These are phyloP conservation scores for Petasospora fabianii DNA, from an alignment of 1,139 yeast genomes.

Conservation along the genomic window DNA sequence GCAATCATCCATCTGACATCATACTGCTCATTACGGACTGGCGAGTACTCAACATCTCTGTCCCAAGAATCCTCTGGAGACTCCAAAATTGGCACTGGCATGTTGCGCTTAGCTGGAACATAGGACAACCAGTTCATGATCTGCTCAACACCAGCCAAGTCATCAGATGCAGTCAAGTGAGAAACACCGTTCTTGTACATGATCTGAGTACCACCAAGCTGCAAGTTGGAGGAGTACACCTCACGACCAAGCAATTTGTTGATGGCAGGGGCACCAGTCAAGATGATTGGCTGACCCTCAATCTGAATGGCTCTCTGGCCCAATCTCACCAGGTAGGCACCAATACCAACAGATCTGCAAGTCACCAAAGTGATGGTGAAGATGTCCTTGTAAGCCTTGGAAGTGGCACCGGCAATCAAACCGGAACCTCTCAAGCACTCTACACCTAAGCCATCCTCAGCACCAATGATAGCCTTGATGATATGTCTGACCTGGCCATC, in stretches of 20 bases:
- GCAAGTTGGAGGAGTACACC: constrained; percentile 93
- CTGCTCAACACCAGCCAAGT: constrained; percentile 92
- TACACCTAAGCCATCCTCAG: constrained; percentile 96
- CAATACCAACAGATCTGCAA: constrained; percentile 98
- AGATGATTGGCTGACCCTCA: constrained; percentile 96
- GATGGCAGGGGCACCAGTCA: constrained; percentile 98
- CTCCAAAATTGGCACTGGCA: constrained; percentile 89
- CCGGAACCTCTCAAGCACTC: constrained; percentile 98
- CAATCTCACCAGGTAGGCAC: constrained; percentile 94
- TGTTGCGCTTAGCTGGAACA: constrained; percentile 84
- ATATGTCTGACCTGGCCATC: constrained; percentile 78
- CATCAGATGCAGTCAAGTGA: constrained; percentile 92
- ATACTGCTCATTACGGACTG: constrained; percentile 67
- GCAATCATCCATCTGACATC: constrained; percentile 95
- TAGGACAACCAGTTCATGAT: constrained; percentile 96
- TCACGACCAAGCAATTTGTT: constrained; percentile 95
- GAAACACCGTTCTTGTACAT: constrained; percentile 98
- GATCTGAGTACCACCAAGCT: constrained; percentile 97
- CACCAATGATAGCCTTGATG: constrained; percentile 84
- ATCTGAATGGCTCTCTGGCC: constrained; percentile 99
- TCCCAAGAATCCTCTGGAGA: constrained; percentile 81
- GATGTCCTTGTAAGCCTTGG: constrained; percentile 94
- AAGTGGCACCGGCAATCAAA: constrained; percentile 96
- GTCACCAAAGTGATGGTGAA: constrained; percentile 95
- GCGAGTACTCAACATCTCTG: constrained; percentile 81